Base-by-base conservation (phyloP, 768 basidiomycete species). In the Trametes sanguinea region DNA sequence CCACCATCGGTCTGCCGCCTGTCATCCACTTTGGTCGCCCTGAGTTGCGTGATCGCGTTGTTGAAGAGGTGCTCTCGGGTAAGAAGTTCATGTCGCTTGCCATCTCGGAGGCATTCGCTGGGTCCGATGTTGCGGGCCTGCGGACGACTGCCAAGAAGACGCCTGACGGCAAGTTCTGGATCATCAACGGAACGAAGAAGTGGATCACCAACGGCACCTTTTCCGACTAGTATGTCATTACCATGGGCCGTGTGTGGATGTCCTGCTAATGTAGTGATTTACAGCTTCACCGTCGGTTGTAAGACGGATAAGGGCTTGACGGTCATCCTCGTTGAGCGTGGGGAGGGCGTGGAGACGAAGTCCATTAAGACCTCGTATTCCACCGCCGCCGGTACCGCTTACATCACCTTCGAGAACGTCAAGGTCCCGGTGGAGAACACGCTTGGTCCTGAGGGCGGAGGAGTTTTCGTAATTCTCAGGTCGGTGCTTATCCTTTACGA, bases 361-460 rank as follows among this genome's bases (percentile, higher is more conserved):
- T 75, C 83, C 7, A 95, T 95, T 78, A 92, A 93, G 78, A 95
- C 94, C 9, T 86, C 86, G n/a, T 95, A 98, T 74, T 95, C 93
- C 0, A 68, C 87, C 0, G 78, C 92, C 3, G 95, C 95, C 13
- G 95, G 95, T 9, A 97, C 95, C 1, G 87, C 85, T 33, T 90
- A 86, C 65, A 83, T 92, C 62, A 91, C 89, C 27, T 92, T 92
- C 63, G 90, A 95, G 57, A 81, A 93, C 57, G 94, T 90, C 40
- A 86, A 85, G 64, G 94, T 95, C 0, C 95, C 95, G 7, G 85
- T 89, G 4, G 92, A 86, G 67, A 92, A 97, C 74, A 90, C 91
- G 2, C 83, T 97, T 27, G 94, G 94, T 1, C 81, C 83, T 2
- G 90, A 90, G 69, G 85, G 91, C 55, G 84, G 83, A 65, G 92